These are phyloP conservation scores for Vigna unguiculata DNA, from an alignment of 306 rosid genomes.

Conservation along the genomic window DNA sequence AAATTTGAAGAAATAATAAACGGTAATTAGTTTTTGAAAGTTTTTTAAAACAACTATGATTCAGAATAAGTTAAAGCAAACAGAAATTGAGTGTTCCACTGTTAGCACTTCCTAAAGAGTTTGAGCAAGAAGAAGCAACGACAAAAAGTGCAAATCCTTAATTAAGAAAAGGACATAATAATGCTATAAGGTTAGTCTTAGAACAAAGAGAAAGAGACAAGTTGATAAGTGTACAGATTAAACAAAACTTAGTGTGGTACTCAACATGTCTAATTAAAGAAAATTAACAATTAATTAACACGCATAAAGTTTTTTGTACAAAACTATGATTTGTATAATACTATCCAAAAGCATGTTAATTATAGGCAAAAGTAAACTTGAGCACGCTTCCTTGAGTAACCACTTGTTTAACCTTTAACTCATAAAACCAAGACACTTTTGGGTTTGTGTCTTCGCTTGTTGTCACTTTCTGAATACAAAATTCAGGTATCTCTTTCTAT, in stretches of 20 bases:
- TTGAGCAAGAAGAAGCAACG: background rate
- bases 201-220: background rate
- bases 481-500: constrained; percentile 3
- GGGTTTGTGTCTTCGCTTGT: constrained; percentile 31
- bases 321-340: constrained; percentile 24
- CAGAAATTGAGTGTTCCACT: background rate
- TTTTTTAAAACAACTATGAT: too few species aligned
- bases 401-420: constrained; percentile 8
- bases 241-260: background rate
- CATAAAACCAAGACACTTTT: constrained; percentile 42
- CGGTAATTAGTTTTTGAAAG: too few species aligned
- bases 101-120: background rate
- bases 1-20: too few species aligned
- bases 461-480: constrained; percentile 46
- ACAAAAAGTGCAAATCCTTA: constrained; percentile 1
- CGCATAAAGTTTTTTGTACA: background rate
- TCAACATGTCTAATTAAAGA: background rate
- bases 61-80: background rate
- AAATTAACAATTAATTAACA: background rate
- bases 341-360: constrained; percentile 15
- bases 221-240: background rate
- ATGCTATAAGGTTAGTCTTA: background rate
- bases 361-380: constrained; percentile 24
- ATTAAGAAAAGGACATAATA: background rate
- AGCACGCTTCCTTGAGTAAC: constrained; percentile 38